Conservation (phyloP, 2,329 filamentous ascomycete species). For the Xylariaceae sp. region DNA sequence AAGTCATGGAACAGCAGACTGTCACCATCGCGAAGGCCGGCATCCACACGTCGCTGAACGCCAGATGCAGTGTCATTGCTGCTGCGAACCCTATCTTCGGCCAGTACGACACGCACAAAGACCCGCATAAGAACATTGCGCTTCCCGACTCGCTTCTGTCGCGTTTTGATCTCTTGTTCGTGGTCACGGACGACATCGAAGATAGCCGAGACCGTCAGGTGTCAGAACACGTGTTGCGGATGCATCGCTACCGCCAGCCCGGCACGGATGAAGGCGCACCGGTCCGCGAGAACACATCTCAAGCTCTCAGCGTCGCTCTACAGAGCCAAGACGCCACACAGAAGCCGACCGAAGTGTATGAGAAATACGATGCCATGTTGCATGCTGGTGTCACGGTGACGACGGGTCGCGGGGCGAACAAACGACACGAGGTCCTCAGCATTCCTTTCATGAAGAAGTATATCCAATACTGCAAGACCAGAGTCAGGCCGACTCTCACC, state of each 20-base stretch:
- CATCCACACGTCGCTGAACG: slow-evolving; percentile 95
- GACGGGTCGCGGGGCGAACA: slow-evolving; percentile 65
- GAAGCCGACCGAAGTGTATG: slow-evolving; percentile 78
- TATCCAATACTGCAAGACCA: slow-evolving; percentile 92
- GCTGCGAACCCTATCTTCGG: slow-evolving; percentile 97
- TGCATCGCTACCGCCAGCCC: slow-evolving; percentile 91
- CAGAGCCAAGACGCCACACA: slow-evolving; percentile 70
- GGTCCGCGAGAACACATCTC: slow-evolving; percentile 78
- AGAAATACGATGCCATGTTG: slow-evolving; percentile 95
- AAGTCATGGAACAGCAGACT: slow-evolving; percentile 99
- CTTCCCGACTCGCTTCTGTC: slow-evolving; percentile 93
- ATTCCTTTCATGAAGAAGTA: slow-evolving; percentile 99
- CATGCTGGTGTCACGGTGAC: slow-evolving; percentile 83
- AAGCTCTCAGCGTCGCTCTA: slow-evolving; percentile 81
- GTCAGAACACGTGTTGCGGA: slow-evolving; percentile 92
- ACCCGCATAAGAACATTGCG: slow-evolving; percentile 97
- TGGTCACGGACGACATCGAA: slow-evolving; percentile 97
- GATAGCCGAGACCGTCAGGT: slow-evolving; percentile 85
- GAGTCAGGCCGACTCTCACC: slow-evolving; percentile 84
- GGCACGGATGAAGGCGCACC: slow-evolving; percentile 92
- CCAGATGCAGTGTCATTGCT: slow-evolving; percentile 91
- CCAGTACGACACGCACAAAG: slow-evolving; percentile 97
- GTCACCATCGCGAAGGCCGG: slow-evolving; percentile 98
- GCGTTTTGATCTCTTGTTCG: slow-evolving; percentile 96
- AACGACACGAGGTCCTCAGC: slow-evolving; percentile 81